Conservation (phyloP, 805 yeast genomes). For the Scheffersomyces ergatensis region DNA sequence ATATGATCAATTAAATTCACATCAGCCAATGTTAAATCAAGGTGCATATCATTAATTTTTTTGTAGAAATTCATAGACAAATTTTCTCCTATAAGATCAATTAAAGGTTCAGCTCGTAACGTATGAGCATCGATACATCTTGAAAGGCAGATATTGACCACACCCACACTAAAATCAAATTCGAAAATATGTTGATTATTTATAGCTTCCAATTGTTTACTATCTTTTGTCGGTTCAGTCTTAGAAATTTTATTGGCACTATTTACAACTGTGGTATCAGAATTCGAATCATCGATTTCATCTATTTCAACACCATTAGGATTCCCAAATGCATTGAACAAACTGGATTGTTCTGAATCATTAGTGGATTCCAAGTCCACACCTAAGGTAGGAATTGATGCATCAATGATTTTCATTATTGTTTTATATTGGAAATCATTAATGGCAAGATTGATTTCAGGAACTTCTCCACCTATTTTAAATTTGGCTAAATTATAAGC, state of each 20-base stretch:
- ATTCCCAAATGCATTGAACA: slow-evolving; percentile 32
- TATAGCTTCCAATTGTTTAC: background rate
- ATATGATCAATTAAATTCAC: slow-evolving; percentile 74
- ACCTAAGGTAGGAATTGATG: slow-evolving; percentile 57
- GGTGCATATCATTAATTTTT: slow-evolving; percentile 58
- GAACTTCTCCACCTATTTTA: slow-evolving; percentile 74
- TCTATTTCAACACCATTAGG: slow-evolving; percentile 16
- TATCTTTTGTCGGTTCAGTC: background rate
- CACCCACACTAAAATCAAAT: slow-evolving; percentile 65
- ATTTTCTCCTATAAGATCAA: slow-evolving; percentile 69
- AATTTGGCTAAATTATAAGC: slow-evolving; percentile 72
- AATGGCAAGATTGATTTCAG: slow-evolving; percentile 65
- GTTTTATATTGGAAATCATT: slow-evolving; percentile 91
- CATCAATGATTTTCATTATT: slow-evolving; percentile 73
- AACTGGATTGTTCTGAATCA: slow-evolving; percentile 31
- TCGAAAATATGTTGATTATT: slow-evolving; percentile 65
- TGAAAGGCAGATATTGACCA: slow-evolving; percentile 58
- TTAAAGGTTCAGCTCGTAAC: slow-evolving; percentile 62
- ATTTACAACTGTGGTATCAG: background rate
- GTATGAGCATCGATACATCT: slow-evolving; percentile 65
- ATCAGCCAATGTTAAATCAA: slow-evolving; percentile 62
- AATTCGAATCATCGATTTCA: slow-evolving; percentile 2
- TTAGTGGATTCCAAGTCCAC: slow-evolving; percentile 24
- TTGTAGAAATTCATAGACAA: slow-evolving; percentile 60
- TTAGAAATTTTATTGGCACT: background rate